Base-by-base conservation (phyloP, 176 grass and related monocot species). In the Aegilops sharonensis region DNA sequence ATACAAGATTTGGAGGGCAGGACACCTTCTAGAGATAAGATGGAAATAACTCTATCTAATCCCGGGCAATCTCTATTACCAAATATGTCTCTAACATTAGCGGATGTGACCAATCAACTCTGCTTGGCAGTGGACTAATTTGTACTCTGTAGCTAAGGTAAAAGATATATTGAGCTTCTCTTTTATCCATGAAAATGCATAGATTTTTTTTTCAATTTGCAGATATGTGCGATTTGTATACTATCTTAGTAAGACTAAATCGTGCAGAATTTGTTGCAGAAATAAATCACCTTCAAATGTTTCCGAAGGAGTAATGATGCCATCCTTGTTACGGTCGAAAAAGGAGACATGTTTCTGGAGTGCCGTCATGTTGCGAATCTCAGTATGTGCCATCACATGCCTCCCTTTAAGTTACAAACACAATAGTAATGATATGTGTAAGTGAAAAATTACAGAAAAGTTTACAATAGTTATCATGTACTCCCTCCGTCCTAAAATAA, bases 301-400 rank as follows among this genome's bases (percentile, higher is more conserved):
- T 61, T 97, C 94, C 30, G 68, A 57, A 1, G 76, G 71, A 57
- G 91, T 92, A 73, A 97, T 89, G 54, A 97, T 14, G 6, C 92
- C 94, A 72, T 97, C 92, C 6, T 92, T 92, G 77, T 93, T 90
- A 57, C 85, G 84, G 45, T 97, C 91, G 12, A 97, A 97, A 68
- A 87, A 97, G 12, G 86, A 83, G 11, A 70, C 94, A 71, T 97
- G 94, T 73, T 92, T 97, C 65, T 97, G 77, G 12, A 94, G 87
- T 23, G 92, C 82, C 4, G 88, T 97, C 88, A 90, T 84, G 31
- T 93, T 89, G 18, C 24, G 62, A 64, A 39, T 52, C 36, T 56
- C 57, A 73, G 45, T 27, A 17, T 66, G 30, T 10, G 80, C 87
- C 35, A 25, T 67, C 75, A 30, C 68, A 31, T 45, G 47, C 0